Base-by-base conservation (phyloP, 768 basidiomycete species). In the Galerina sulciceps region DNA sequence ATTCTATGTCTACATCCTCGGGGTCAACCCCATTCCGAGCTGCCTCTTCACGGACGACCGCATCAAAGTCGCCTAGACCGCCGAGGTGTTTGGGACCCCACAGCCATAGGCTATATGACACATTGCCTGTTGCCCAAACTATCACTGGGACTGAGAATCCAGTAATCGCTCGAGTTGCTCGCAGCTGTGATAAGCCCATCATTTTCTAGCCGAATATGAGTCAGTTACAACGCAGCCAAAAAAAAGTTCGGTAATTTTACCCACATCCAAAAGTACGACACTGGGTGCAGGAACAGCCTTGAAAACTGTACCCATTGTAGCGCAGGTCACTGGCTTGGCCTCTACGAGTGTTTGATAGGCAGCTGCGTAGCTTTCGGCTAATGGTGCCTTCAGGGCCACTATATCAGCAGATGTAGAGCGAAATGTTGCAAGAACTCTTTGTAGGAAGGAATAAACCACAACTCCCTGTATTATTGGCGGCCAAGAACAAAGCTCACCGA, bases 21-120 rank as follows among this genome's bases (percentile, higher is more conserved):
- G 49, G 40, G 13, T 35, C 18, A 23, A 40, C 22, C 3, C 59
- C 59, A 20, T 31, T 17, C 13, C 50, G 38, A 6, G 48, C 40
- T 5, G 42, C 59, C 34, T 60, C 59, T 0, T 41, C 55, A 22
- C 46, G 43, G 10, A 51, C 51, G 38, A 14, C 37, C 10, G 49
- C 55, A 2, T 22, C 59, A 13, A 46, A 31, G 17, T 55, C 53
- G 11, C 54, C 59, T 18, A 46, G 13, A 11, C 59, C 59, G 9
- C 59, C 59, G 6, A 56, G 18, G 15, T 15, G 22, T 40, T 52
- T 20, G 23, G 59, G 59, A 11, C 49, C 53, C n/a, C 17, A 52
- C 14, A 41, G 13, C 6, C 37, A 35, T 14, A 56, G 42, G 40
- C 15, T 17, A 47, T n/a, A 10, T 4, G 54, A 48, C 3, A 55